Percentiles rank a stretch among this genome's conserved stretches.
phyloP scores from a whole-genome alignment of 352 stramenopile species.

The Pythium aristosporum region DNA sequence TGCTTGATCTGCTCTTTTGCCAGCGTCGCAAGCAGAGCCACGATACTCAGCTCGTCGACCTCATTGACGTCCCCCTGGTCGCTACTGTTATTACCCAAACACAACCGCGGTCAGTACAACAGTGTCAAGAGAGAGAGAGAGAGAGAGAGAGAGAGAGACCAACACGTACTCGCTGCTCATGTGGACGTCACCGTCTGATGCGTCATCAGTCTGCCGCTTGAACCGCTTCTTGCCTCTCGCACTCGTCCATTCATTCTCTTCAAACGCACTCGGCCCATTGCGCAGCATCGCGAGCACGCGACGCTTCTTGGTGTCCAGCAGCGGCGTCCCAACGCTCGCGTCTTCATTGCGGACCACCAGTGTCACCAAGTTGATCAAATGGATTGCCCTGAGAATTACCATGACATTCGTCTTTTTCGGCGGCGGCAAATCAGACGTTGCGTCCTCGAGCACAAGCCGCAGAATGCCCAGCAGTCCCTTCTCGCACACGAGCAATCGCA shows the following conservation, averaged over 20 bases:
- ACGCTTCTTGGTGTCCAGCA: slow-evolving; percentile 40
- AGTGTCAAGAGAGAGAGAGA: not conserved
- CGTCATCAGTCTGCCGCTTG: slow-evolving; percentile 48
- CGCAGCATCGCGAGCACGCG: slow-evolving; percentile 49
- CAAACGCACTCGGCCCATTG: slow-evolving; percentile 59
- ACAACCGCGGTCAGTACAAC: not conserved
- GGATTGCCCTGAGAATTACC: slow-evolving; percentile 60
- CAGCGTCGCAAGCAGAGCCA: slow-evolving; percentile 53
- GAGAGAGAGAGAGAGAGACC: not conserved
- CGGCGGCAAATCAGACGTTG: slow-evolving; percentile 27
- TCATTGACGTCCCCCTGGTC: slow-evolving; percentile 52
- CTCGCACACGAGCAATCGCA: slow-evolving; percentile 64
- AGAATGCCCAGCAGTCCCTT: slow-evolving; percentile 64
- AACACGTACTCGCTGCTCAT: slow-evolving; percentile 67
- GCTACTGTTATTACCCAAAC: slow-evolving; percentile 30
- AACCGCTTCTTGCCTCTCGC: slow-evolving; percentile 66
- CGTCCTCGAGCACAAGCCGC: slow-evolving; percentile 66
- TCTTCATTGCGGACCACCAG: slow-evolving; percentile 54
- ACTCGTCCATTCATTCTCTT: slow-evolving; percentile 45
- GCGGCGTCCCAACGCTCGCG: slow-evolving; percentile 10
- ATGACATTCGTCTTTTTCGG: slow-evolving; percentile 65
- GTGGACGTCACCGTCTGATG: slow-evolving; percentile 48
- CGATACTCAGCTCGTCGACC: slow-evolving; percentile 64
- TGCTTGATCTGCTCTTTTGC: slow-evolving; percentile 74
- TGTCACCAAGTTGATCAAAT: slow-evolving; percentile 66